Base-by-base conservation (phyloP, 345 rosid species). In the Erodium maritimum region DNA sequence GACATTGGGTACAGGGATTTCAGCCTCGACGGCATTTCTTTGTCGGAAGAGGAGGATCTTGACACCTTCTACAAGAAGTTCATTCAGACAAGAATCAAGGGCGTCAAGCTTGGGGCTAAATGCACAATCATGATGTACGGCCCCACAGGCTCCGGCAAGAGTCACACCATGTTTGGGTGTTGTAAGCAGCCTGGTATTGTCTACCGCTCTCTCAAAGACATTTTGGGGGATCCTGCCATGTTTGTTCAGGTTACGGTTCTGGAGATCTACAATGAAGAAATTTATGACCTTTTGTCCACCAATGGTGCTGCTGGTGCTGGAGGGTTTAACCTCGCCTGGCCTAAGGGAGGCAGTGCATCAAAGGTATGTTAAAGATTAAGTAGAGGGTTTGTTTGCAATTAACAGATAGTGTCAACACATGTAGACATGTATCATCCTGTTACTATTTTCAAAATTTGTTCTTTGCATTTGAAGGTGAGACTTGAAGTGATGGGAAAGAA, bases 81-180 rank as follows among this genome's bases (percentile, higher is more conserved):
- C 45, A 82, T 93, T 1, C 70, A 78, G 72, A 78, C 85, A 48
- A 82, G 99, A 69, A 80, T 93, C 5, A 78, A 68, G 54, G 95
- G 84, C 21, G 99, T 93, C 51, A 89, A 83, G 61, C 12, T 80
- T 66, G 99, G 99, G 50, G 75, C 69, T 0, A 93, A 83, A 58
- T 87, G 99, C 42, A 93, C 99, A 0, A 66, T 93, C 1, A 80
- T 93, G 99, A 93, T 89, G 99, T 93, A 93, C 48, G 99, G 99
- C 21, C 99, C 99, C 0, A 93, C 99, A 0, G 96, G 99, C 59
- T 82, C 99, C 0, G 99, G 99, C 0, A 93, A 93, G 76, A 93
- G 99, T 55, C 91, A 89, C 68, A 86, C 95, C 0, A 93, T 93
- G 99, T 93, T 93, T 61, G 99, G 99, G 29, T 84, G 86, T 63